These are phyloP conservation scores for Cymbopogon citratus DNA, from an alignment of 176 grass and related monocot genomes.

Conservation along the genomic window DNA sequence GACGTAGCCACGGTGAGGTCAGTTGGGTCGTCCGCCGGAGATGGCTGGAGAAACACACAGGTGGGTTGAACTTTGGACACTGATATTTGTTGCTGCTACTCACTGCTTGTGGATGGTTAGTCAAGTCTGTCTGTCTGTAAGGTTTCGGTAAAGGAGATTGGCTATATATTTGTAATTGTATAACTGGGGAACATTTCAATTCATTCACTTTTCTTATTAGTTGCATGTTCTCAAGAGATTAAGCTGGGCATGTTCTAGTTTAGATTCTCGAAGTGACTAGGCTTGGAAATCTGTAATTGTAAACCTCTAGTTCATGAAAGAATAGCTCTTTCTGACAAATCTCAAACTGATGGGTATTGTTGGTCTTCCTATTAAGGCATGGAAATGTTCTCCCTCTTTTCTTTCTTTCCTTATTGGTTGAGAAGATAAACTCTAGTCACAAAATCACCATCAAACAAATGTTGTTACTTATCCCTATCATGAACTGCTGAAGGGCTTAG, in stretches of 20 bases:
- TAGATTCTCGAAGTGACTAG: constrained; percentile 38
- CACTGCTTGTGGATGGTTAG: constrained; percentile 33
- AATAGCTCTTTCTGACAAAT: constrained; percentile 20
- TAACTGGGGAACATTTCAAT: constrained; percentile 39
- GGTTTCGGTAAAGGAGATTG: constrained; percentile 23
- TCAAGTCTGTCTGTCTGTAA: constrained; percentile 7
- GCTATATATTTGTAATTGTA: constrained; percentile 51
- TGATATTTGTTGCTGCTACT: constrained; percentile 35
- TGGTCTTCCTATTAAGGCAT: not conserved
- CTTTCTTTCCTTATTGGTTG: not conserved
- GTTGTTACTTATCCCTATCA: not conserved
- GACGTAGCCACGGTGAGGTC: constrained; percentile 28
- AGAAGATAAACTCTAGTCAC: not conserved
- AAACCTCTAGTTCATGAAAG: constrained; percentile 35
- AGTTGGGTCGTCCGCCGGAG: not conserved
- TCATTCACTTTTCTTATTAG: constrained; percentile 41
- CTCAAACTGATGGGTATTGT: not conserved
- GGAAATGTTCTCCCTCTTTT: not conserved
- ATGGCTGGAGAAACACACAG: constrained; percentile 22
- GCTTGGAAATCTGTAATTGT: constrained; percentile 47
- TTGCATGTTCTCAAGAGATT: constrained; percentile 12
- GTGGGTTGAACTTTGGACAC: constrained; percentile 45
- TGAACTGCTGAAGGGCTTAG: not conserved
- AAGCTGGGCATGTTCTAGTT: constrained; percentile 37
- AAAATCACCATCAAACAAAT: not conserved